A percentile compares a stretch with the other conserved stretches of the same genome.
Evolutionary conservation across 2,329 filamentous ascomycete species (phyloP).

Genomic region (Arachnomyces sp.): DNA sequence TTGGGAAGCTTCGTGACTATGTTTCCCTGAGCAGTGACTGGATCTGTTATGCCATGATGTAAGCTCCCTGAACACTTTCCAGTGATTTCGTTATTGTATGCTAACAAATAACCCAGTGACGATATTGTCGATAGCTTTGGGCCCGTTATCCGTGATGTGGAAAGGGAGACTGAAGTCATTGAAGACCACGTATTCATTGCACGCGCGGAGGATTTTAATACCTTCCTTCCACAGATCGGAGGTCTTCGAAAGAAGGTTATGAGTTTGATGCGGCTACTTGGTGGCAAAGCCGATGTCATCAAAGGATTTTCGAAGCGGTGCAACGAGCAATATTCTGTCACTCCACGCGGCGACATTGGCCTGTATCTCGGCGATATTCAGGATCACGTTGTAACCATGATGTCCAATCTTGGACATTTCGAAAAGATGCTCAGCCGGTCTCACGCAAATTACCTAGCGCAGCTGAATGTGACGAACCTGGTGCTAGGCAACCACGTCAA

Average conservation of each 20-base stretch:
- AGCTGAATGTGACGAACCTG: conserved; percentile 86
- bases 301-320: conserved; percentile 97
- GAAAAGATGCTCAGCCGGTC: conserved; percentile 94
- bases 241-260: conserved; percentile 90
- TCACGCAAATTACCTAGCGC: conserved; percentile 93
- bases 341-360: conserved; percentile 90
- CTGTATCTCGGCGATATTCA: conserved; percentile 96
- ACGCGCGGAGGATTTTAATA: conserved; percentile 78
- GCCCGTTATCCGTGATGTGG: conserved; percentile 77
- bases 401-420: conserved; percentile 89
- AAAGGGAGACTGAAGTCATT: conserved; percentile 81
- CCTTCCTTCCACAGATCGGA: conserved; percentile 80
- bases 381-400: conserved; percentile 99
- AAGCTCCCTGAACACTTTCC: conserved; percentile 33
- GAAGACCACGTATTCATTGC: conserved; percentile 94
- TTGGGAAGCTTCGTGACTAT: conserved; percentile 87
- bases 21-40: conserved; percentile 91
- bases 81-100: neutral
- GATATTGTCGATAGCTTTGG: conserved; percentile 96
- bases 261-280: conserved; percentile 82
- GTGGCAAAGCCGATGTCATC: conserved; percentile 97
- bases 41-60: conserved; percentile 98
- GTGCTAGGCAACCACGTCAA: conserved; percentile 82
- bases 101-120: conserved; percentile 50
- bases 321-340: conserved; percentile 94